phyloP scores from a whole-genome alignment of 805 yeast species.

The Babjeviella inositovora region DNA sequence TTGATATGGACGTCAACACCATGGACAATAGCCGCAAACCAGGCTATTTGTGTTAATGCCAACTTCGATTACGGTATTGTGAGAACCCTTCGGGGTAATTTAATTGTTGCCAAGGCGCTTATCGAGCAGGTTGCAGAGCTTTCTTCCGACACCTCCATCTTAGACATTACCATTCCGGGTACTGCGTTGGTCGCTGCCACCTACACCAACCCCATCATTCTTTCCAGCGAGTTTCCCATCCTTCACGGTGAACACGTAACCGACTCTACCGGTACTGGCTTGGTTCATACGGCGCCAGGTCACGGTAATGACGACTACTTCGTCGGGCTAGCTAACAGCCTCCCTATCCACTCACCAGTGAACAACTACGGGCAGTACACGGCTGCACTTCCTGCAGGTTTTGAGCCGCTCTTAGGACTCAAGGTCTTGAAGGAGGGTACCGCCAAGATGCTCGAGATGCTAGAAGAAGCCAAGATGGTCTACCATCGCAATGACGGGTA shows the following conservation, averaged over 20 bases:
- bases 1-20: slow-evolving; percentile 97
- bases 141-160: slow-evolving; percentile 5
- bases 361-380: slow-evolving; percentile 61
- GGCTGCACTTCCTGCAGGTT: slow-evolving; percentile 27
- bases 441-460: slow-evolving; percentile 19
- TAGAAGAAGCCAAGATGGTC: slow-evolving; percentile 26
- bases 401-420: slow-evolving; percentile 29
- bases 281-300: slow-evolving; percentile 96
- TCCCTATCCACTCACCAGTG: slow-evolving; percentile 62
- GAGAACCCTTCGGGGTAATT: slow-evolving; percentile 9
- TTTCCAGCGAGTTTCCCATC: slow-evolving; percentile 29
- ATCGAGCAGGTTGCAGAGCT: slow-evolving; percentile 13
- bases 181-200: slow-evolving; percentile 14
- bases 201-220: slow-evolving; percentile 43
- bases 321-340: slow-evolving; percentile 38
- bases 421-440: slow-evolving; percentile 52
- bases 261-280: slow-evolving; percentile 74
- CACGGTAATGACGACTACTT: slow-evolving; percentile 92
- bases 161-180: slow-evolving; percentile 20
- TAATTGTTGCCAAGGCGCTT: slow-evolving; percentile 44
- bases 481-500: slow-evolving; percentile 31
- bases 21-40: slow-evolving; percentile 87
- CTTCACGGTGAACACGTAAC: slow-evolving; percentile 75
- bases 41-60: slow-evolving; percentile 62
- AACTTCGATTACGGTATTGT: slow-evolving; percentile 38